Base-by-base conservation (phyloP, 768 basidiomycete species). In the Mycena chlorophos region DNA sequence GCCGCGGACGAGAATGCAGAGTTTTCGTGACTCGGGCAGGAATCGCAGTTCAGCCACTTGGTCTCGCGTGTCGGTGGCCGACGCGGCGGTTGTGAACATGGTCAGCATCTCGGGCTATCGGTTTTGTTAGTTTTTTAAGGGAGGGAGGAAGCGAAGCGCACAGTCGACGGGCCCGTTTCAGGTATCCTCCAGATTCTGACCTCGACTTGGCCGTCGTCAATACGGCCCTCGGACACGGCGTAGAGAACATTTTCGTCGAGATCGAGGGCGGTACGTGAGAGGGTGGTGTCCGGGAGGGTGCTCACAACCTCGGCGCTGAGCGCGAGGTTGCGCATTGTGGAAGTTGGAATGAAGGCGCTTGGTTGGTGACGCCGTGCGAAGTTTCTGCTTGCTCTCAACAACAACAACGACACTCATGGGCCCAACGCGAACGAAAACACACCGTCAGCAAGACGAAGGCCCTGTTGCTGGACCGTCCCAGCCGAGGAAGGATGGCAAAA, bases 41-140 rank as follows among this genome's bases (percentile, higher is more conserved):
- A 91, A 82, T 50, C 81, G 79, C 52, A 94, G 75, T 25, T 83
- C 82, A 14, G 91, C 69, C 13, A 89, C 75, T 66, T 88, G 79
- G 12, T 73, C 56, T 17, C 59, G 49, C 27, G 49, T 60, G 19
- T 66, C 57, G 52, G 62, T 56, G 14, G 68, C 62, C 5, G 73
- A 70, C 5, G 71, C 59, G 13, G 69, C 60, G 12, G 75, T 62
- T 16, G 70, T 68, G 64, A 81, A 78, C 65, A 69, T 75, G 26
- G 76, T 65, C 47, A 74, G 63, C 19, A 70, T 51, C 30, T 65
- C 60, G 14, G 72, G 69, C 42, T 42, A 19, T 6, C 22, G 6
- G 6, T 12, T 8, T 16, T 14, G 13, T 42, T 14, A 42, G 19
- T 31, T 49, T 56, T 61, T 46, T 20, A 40, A 22, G 19, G 12